A percentile compares a stretch with the other conserved stretches of the same genome.
These are phyloP conservation scores for Pythium aphanidermatum DNA, from an alignment of 352 stramenopile species.

Conservation along the genomic window DNA sequence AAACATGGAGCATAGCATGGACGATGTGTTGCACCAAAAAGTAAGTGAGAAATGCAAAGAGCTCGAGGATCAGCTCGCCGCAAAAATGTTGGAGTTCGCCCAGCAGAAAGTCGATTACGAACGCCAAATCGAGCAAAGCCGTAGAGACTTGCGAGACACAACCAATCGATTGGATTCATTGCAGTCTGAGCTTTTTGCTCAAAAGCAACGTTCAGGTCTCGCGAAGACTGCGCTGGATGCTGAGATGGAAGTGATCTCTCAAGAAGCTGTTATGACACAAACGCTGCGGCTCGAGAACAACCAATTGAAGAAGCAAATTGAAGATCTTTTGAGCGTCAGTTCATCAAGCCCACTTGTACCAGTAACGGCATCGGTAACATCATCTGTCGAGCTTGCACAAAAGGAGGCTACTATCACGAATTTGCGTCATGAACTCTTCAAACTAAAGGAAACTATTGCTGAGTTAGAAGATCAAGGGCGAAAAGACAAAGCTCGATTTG, in stretches of 20 bases:
- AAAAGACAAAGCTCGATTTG: constrained; percentile 26
- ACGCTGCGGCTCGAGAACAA: constrained; percentile 78
- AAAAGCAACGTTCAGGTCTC: constrained; percentile 69
- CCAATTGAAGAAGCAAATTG: constrained; percentile 83
- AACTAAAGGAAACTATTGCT: constrained; percentile 40
- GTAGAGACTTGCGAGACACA: constrained; percentile 52
- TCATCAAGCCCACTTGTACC: constrained; percentile 1
- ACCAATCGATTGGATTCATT: constrained; percentile 83
- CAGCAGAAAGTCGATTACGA: constrained; percentile 79
- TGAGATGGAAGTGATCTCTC: constrained; percentile 86
- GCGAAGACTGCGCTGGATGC: constrained; percentile 56
- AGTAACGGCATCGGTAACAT: background rate
- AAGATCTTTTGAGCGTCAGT: constrained; percentile 48
- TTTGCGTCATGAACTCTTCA: constrained; percentile 53
- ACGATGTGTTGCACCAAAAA: constrained; percentile 53
- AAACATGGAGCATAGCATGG: constrained; percentile 67
- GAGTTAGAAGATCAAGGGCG: constrained; percentile 15
- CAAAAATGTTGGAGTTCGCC: constrained; percentile 68
- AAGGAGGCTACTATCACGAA: constrained; percentile 43
- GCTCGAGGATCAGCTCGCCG: constrained; percentile 52
- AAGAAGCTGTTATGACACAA: constrained; percentile 75
- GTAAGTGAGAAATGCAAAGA: constrained; percentile 56
- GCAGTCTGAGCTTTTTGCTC: constrained; percentile 88
- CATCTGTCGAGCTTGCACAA: constrained; percentile 32
- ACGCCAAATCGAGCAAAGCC: constrained; percentile 50